Evolutionary conservation across 495 filamentous ascomycete species (phyloP), one percentile per base, ranked within the genome.

Genomic region (Trichoderma virens): DNA sequence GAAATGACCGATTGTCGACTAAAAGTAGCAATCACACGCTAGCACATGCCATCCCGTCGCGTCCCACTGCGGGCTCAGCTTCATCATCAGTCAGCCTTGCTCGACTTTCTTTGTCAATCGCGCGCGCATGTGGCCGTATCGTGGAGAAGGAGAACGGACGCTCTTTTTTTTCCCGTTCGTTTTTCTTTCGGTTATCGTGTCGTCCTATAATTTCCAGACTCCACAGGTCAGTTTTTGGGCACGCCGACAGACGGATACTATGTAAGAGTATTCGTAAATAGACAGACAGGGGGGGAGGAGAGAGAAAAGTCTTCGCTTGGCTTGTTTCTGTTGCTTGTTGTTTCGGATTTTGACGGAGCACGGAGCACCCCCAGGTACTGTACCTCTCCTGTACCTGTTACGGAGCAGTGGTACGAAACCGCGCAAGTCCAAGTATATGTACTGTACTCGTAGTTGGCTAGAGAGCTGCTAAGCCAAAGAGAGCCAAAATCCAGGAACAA

Each of bases 61-160:
- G 43, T 47, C 20, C 43, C 43, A 25, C 43, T 7, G 18, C 18
- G 38, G 38, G 38, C 38, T 41, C 38, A 41, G 11, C 38, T 41
- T 11, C n/a, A n/a, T 18, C 38, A 41, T 16, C 23, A 56, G 25
- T 56, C 51, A 56, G 51, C 51, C 51, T 30, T 30, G 27, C 8
- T 31, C 27, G 51, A 56, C 51, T 30, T n/a, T 23, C 25, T 31
- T 16, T 30, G 25, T n/a, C 9, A 56, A 56, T 30, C 51, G 51
- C 51, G 51, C 51, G 11, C 51, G 51, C 51, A 56, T 56, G 51
- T 56, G 51, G 23, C 51, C 9, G 18, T 27, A 56, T 56, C 51
- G 51, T 56, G 51, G 51, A 56, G 51, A 56, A 56, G 5, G 25
- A 27, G 3, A 28, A 30, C 51, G 51, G 51, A 28, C 51, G 13